Evolutionary conservation across 805 yeast genomes (phyloP), one percentile per base, ranked within the genome.

Genomic region (Schwanniomyces polymorphus): DNA sequence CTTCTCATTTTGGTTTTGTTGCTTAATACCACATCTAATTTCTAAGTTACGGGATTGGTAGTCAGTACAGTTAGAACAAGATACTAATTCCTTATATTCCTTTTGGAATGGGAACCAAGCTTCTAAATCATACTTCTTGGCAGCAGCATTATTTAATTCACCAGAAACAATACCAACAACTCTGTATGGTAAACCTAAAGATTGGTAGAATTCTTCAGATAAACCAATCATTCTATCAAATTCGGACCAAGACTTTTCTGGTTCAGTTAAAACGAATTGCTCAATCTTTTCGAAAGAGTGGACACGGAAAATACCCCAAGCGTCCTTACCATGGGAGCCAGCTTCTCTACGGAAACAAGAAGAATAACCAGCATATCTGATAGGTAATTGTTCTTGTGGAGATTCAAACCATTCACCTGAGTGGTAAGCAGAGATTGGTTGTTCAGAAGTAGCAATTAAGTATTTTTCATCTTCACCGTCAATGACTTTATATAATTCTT

Each of bases 101-200:
- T 91, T 81, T 80, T 94, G 99, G 88, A 80, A 94, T 66, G 99
- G 99, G 95, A 94, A 94, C 99, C 99, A 94, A 43, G 99, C 99
- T 79, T 94, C 99, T 66, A 94, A 81, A 77, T 94, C 99, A 77
- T 86, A 94, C 74, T 94, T 94, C 80, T 94, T 94, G 56, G 99
- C 98, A 53, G 99, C 99, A 45, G 99, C 97, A 61, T 94, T 94
- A 81, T 94, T 94, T 68, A 94, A 84, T 78, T 92, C 99, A 61
- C 98, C 99, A 50, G 97, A 90, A 53, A 94, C 99, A 70, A 94
- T 94, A 60, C 96, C 96, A 54, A 94, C 99, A 49, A 94, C 94
- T 70, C 98, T 84, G 80, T 92, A 94, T 53, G 99, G 99, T 61
- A 94, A 74, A 38, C 91, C 92, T 56, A 94, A 82, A 27, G 92